phyloP scores from a whole-genome alignment of 139 green algal species.

The Coelastrella sp. region DNA sequence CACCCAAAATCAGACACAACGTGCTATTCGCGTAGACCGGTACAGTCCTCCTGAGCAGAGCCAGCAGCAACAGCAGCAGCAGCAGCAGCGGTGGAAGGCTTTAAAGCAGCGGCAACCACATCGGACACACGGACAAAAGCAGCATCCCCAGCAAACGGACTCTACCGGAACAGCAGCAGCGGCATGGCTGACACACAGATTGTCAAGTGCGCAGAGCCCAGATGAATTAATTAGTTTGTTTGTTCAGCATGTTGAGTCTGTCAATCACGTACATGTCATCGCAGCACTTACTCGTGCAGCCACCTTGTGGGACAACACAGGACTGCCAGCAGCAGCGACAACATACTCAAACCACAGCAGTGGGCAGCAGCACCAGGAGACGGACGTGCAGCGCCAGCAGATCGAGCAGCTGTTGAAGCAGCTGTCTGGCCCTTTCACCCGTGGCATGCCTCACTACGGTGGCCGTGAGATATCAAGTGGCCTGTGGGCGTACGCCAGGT shows the following conservation, averaged over 20 bases:
- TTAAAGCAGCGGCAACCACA: no score
- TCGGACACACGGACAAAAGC: no score
- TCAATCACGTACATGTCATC: constrained; percentile 14
- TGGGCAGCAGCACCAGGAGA: not conserved
- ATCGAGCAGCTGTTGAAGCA: constrained; percentile 15
- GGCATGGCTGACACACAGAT: not conserved
- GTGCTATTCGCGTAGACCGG: no score
- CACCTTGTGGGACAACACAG: not conserved
- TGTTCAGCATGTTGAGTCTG: not conserved
- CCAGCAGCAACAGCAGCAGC: constrained; percentile 9
- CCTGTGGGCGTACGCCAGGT: constrained; percentile 9
- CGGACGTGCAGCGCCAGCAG: constrained; percentile 16
- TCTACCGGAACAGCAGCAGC: not conserved
- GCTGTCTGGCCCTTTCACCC: not conserved
- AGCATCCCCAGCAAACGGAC: not conserved
- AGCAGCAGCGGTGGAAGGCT: not conserved
- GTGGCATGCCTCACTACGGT: not conserved
- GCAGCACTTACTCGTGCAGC: constrained; percentile 22
- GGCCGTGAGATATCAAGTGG: not conserved
- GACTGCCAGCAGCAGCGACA: not conserved
- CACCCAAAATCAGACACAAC: no score
- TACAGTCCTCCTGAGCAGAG: not conserved
- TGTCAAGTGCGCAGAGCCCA: not conserved
- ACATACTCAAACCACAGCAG: not conserved
- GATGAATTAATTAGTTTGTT: not conserved